Evolutionary conservation across 768 basidiomycete genomes (phyloP).

Genomic region (Leccinum aurantiacum): DNA sequence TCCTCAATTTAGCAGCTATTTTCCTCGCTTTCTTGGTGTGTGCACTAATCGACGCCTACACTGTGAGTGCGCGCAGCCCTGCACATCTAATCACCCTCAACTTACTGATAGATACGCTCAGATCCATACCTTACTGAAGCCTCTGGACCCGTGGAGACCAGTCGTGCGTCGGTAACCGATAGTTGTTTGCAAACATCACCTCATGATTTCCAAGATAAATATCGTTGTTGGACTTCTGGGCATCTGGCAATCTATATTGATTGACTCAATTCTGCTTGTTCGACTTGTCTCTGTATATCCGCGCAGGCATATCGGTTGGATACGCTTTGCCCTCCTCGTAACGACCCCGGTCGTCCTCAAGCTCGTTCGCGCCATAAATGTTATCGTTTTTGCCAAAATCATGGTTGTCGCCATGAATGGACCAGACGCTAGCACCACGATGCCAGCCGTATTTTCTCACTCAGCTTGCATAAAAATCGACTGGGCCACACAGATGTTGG

Average conservation of each 20-base stretch:
- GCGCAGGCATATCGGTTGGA: not conserved
- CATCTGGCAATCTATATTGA: constrained; percentile 24
- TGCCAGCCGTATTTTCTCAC: constrained; percentile 9
- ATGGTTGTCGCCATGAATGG: constrained; percentile 13
- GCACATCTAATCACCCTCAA: not conserved
- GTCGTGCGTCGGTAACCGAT: not conserved
- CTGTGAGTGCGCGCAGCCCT: constrained; percentile 3
- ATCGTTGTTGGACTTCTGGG: constrained; percentile 24
- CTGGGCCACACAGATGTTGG: constrained; percentile 32
- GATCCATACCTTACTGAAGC: constrained; percentile 26
- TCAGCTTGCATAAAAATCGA: constrained; percentile 31
- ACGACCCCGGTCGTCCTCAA: constrained; percentile 23
- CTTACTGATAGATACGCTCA: constrained; percentile 3
- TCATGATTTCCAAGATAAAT: constrained; percentile 7
- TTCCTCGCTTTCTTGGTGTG: constrained; percentile 16
- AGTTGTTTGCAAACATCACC: not conserved
- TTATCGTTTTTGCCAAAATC: constrained; percentile 22
- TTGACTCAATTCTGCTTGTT: constrained; percentile 26
- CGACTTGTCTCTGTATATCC: constrained; percentile 28
- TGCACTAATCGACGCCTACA: constrained; percentile 9
- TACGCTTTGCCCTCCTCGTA: constrained; percentile 14
- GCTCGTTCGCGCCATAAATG: constrained; percentile 22
- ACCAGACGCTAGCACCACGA: constrained; percentile 1
- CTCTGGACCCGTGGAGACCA: constrained; percentile 13
- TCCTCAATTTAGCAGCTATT: constrained; percentile 15